Evolutionary conservation across 768 basidiomycete species (phyloP).

Genomic region (Myochromella boudieri): DNA sequence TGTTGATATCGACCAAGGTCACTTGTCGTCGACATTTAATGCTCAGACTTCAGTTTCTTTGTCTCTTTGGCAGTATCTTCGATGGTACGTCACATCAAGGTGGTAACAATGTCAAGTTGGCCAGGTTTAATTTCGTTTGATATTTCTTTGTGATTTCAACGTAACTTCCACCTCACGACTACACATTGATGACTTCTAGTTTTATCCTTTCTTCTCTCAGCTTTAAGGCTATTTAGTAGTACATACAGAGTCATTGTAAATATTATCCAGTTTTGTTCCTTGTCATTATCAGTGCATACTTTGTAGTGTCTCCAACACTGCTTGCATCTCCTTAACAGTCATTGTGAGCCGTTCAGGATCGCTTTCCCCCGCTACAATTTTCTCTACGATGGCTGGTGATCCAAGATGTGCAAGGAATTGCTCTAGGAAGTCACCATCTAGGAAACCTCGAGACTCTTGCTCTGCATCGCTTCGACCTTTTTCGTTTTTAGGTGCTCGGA

Average conservation of each 20-base stretch:
- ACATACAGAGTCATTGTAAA: slow-evolving; percentile 18
- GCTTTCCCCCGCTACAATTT: slow-evolving; percentile 56
- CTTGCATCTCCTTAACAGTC: slow-evolving; percentile 41
- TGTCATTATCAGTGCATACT: slow-evolving; percentile 48
- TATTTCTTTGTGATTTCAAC: neutral
- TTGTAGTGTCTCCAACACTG: slow-evolving; percentile 50
- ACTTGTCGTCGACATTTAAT: slow-evolving; percentile 15
- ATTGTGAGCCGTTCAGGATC: slow-evolving; percentile 58
- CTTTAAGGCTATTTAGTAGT: slow-evolving; percentile 15
- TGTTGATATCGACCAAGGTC: slow-evolving; percentile 37
- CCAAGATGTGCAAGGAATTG: slow-evolving; percentile 47
- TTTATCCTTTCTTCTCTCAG: neutral
- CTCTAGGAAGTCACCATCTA: slow-evolving; percentile 89
- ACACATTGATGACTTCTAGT: neutral
- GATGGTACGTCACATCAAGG: slow-evolving; percentile 36
- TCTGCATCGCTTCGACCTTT: slow-evolving; percentile 60
- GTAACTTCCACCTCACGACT: neutral
- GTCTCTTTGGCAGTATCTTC: slow-evolving; percentile 36
- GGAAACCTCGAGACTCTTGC: slow-evolving; percentile 64
- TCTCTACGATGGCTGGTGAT: slow-evolving; percentile 41
- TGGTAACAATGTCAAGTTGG: slow-evolving; percentile 12
- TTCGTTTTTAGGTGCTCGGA: slow-evolving; percentile 63
- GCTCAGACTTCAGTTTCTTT: slow-evolving; percentile 36
- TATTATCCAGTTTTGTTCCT: slow-evolving; percentile 6
- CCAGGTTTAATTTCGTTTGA: neutral